Conservation (phyloP, 345 rosid genomes). For the Brassica cretica region DNA sequence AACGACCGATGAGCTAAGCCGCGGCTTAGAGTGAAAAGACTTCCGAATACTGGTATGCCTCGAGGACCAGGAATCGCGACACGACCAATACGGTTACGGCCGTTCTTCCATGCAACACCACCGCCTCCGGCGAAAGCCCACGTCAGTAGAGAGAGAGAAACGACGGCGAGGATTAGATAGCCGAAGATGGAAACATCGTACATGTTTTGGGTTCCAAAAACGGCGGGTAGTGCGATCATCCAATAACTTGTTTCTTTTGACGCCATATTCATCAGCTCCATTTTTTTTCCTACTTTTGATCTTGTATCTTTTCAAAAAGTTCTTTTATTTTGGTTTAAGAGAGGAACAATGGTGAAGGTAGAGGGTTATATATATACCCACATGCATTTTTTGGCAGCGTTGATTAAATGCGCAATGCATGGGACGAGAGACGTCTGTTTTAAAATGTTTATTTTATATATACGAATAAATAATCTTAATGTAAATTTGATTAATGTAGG, state of each 20-base stretch:
- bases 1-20: constrained; percentile 72
- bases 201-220: constrained; percentile 45
- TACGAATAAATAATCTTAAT: neutral
- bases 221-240: constrained; percentile 63
- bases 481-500: constrained; percentile 16
- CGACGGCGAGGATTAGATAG: constrained; percentile 43
- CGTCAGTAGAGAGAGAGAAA: constrained; percentile 45
- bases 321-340: neutral
- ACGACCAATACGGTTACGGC: constrained; percentile 48
- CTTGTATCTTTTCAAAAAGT: constrained; percentile 26
- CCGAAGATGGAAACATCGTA: constrained; percentile 37
- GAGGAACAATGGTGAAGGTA: constrained; percentile 32
- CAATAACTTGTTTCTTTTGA: constrained; percentile 58
- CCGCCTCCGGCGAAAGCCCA: constrained; percentile 74
- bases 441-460: constrained; percentile 13
- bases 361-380: constrained; percentile 19
- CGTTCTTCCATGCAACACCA: constrained; percentile 74
- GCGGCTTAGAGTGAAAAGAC: constrained; percentile 60
- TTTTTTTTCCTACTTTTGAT: neutral
- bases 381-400: constrained; percentile 38
- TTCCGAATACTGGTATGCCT: constrained; percentile 78
- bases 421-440: constrained; percentile 40
- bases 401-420: constrained; percentile 42
- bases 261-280: constrained; percentile 40
- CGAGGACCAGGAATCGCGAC: constrained; percentile 63